A percentile compares a stretch with the other conserved stretches of the same genome.
Conservation (phyloP, 2,329 filamentous ascomycete species). For the Alternaria sp. region DNA sequence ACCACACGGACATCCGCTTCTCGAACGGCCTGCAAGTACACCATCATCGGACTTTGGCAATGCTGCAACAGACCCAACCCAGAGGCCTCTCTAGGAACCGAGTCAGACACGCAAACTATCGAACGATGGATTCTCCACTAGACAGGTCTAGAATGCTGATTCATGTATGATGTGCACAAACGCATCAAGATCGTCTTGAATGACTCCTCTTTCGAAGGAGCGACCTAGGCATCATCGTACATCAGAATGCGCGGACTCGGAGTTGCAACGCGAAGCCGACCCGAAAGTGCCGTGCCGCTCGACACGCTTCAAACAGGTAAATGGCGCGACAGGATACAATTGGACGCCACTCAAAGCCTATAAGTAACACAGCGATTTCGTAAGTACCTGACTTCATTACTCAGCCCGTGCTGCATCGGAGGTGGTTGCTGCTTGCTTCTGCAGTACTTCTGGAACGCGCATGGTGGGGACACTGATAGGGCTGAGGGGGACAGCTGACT, state of each 20-base stretch:
- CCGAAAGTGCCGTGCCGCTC: neutral
- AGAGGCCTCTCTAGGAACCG: conserved; percentile 5
- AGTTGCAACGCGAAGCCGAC: neutral
- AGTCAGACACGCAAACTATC: neutral
- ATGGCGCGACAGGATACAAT: neutral
- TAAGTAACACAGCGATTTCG: neutral
- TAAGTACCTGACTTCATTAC: conserved; percentile 13
- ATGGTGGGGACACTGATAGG: conserved; percentile 1
- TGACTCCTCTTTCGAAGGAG: neutral
- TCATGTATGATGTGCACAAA: neutral
- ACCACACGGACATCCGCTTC: conserved; percentile 1
- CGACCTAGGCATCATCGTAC: neutral
- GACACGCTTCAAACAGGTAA: neutral
- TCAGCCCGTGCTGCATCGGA: conserved; percentile 10
- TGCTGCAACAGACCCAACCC: neutral
- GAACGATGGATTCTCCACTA: neutral
- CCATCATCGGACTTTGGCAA: neutral
- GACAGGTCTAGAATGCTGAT: conserved; percentile 4
- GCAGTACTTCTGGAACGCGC: conserved; percentile 1
- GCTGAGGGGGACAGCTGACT: conserved; percentile 16
- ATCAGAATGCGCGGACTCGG: neutral
- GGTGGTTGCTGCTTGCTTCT: neutral
- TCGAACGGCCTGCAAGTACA: conserved; percentile 5
- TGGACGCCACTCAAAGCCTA: conserved; percentile 3
- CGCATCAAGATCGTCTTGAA: neutral